Conservation (phyloP, 495 filamentous ascomycete species). For the Xylaria intraflava region DNA sequence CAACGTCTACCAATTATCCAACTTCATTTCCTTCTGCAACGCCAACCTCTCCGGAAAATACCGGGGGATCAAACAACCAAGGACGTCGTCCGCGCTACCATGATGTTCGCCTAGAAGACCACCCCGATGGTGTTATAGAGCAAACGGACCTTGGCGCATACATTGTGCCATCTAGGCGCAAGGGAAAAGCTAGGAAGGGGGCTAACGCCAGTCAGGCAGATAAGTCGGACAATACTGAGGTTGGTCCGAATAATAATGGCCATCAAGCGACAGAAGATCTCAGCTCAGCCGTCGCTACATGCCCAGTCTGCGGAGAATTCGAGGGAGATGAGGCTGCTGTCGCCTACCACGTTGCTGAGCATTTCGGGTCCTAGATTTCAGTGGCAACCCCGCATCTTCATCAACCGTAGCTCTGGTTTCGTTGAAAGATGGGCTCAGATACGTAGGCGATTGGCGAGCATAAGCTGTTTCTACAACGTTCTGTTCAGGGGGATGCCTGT, state of each 20-base stretch:
- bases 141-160: slow-evolving; percentile 37
- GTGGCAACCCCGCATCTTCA: not conserved
- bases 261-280: slow-evolving; percentile 7
- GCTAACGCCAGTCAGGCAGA: slow-evolving; percentile 14
- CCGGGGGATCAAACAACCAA: slow-evolving; percentile 5
- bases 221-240: slow-evolving; percentile 3
- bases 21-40: slow-evolving; percentile 1
- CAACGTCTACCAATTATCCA: slow-evolving; percentile 1
- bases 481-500: not conserved
- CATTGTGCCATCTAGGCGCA: slow-evolving; percentile 38
- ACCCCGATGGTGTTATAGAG: slow-evolving; percentile 16
- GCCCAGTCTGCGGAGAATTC: slow-evolving; percentile 55
- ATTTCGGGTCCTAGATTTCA: slow-evolving; percentile 35
- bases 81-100: slow-evolving; percentile 15
- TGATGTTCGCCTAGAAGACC: slow-evolving; percentile 18
- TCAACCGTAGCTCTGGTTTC: not conserved
- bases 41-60: not conserved
- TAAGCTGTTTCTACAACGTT: not conserved
- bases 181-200: slow-evolving; percentile 19
- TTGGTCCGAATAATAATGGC: slow-evolving; percentile 5
- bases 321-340: slow-evolving; percentile 54
- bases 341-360: slow-evolving; percentile 50
- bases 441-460: not conserved
- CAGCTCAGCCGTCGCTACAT: slow-evolving; percentile 29
- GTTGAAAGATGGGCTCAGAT: not conserved